Evolutionary conservation across 164 flowering plant species (phyloP).

Genomic region (Chimonanthus salicifolius): DNA sequence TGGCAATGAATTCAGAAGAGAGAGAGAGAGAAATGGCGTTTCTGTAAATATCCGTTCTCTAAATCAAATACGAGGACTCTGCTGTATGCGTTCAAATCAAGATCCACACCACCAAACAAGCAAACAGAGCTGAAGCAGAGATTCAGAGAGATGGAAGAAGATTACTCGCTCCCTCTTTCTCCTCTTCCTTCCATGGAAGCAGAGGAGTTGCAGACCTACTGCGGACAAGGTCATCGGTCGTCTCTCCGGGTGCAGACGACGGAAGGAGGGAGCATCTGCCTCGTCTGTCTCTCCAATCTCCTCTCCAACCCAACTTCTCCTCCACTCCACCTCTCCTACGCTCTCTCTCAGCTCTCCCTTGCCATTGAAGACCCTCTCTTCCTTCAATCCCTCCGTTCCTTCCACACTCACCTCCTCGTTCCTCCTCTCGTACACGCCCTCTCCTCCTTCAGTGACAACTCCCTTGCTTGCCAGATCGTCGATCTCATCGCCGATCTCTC

Average conservation of each 20-base stretch:
- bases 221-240: slow-evolving; percentile 63
- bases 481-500: slow-evolving; percentile 39
- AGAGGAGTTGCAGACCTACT: slow-evolving; percentile 11
- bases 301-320: slow-evolving; percentile 57
- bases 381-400: slow-evolving; percentile 36
- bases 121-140: not conserved
- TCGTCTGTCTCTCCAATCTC: slow-evolving; percentile 76
- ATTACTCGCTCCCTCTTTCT: not conserved
- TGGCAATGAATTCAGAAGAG: too few relatives aligned
- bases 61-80: too few relatives aligned
- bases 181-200: not conserved
- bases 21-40: too few relatives aligned
- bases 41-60: too few relatives aligned
- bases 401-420: slow-evolving; percentile 61
- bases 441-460: slow-evolving; percentile 48
- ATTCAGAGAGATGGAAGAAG: not conserved
- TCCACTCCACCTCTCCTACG: slow-evolving; percentile 78
- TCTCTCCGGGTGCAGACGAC: slow-evolving; percentile 42
- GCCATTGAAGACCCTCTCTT: slow-evolving; percentile 58
- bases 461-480: slow-evolving; percentile 51
- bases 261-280: slow-evolving; percentile 72
- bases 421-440: slow-evolving; percentile 61
- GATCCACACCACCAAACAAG: too few relatives aligned
- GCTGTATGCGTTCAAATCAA: too few relatives aligned
- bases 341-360: slow-evolving; percentile 75